Evolutionary conservation across 202 grass and related monocot genomes (phyloP), one percentile per base, ranked within the genome.

Genomic region (Carex arenaria): DNA sequence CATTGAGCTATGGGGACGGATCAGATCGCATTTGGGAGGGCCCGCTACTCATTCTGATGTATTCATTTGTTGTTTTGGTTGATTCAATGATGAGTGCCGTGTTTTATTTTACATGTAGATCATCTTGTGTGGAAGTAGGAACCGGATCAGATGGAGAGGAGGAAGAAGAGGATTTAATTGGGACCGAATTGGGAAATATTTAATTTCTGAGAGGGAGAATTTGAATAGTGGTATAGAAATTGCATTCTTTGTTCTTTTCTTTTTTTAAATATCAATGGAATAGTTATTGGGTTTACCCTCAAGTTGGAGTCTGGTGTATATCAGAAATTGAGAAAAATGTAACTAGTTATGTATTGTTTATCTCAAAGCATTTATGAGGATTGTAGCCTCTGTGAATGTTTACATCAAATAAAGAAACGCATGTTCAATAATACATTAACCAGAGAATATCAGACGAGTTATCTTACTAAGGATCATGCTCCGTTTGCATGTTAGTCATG

Each of bases 101-200:
- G 69, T 95, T 98, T 87, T 98, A 98, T 87, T 98, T 98, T 88
- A 98, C 91, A 72, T 98, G 95, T 80, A 82, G 91, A 32, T 98
- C 93, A 47, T 90, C 67, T 1, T 89, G 80, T 65, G 74, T 92
- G 57, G 88, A 92, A 64, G 28, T 90, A 34, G 78, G 85, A 54
- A 82, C 79, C 2, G 89, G 80, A 56, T 84, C 81, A 31, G 87
- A 84, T 55, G 78, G 13, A 22, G 64, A 78, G 40, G 78, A 64
- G 3, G 87, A 90, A 69, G 79, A 84, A 84, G 89, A 92, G 61
- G 85, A 87, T 85, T 89, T 92, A 75, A 23, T 83, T 13, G 72
- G 38, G 78, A 74, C 22, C 17, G 71, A 86, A 31, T 84, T 82
- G 49, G 78, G 61, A 60, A 79, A 40, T 32, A 40, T 87, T 57